These are phyloP conservation scores for Aquilaria sinensis DNA, from an alignment of 345 rosid genomes.

Conservation along the genomic window DNA sequence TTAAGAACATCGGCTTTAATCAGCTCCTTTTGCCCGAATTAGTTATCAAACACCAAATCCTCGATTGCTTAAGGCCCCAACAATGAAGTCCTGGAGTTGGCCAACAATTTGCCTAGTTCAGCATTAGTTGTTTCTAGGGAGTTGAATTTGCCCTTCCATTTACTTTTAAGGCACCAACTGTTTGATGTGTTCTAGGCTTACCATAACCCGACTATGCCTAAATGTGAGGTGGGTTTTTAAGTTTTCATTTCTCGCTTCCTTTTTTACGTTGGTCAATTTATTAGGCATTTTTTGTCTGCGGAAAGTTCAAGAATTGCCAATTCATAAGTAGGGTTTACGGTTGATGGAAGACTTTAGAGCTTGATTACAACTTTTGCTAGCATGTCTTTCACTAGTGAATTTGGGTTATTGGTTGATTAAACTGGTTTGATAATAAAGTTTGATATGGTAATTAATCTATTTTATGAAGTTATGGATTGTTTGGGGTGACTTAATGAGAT, in stretches of 20 bases:
- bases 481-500: too few species aligned
- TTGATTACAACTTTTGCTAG: too few species aligned
- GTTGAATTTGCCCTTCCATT: slow-evolving; percentile 79
- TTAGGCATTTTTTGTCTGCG: too few species aligned
- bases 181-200: slow-evolving; percentile 81
- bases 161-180: slow-evolving; percentile 60
- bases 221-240: slow-evolving; percentile 66
- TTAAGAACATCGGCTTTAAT: slow-evolving; percentile 65
- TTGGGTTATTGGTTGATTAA: too few species aligned
- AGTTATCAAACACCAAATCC: slow-evolving; percentile 40
- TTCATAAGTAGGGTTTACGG: too few species aligned
- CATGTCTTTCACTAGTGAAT: too few species aligned
- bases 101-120: slow-evolving; percentile 72
- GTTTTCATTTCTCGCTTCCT: not conserved
- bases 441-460: too few species aligned
- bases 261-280: too few species aligned
- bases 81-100: slow-evolving; percentile 66
- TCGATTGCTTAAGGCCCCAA: slow-evolving; percentile 68
- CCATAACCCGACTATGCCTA: slow-evolving; percentile 87
- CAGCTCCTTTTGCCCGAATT: slow-evolving; percentile 44
- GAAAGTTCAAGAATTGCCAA: too few species aligned
- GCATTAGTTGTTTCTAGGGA: slow-evolving; percentile 98
- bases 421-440: too few species aligned
- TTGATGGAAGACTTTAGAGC: too few species aligned
- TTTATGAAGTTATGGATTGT: too few species aligned